phyloP scores from a whole-genome alignment of 176 grass and related monocot genomes.

The Cymbopogon citratus region DNA sequence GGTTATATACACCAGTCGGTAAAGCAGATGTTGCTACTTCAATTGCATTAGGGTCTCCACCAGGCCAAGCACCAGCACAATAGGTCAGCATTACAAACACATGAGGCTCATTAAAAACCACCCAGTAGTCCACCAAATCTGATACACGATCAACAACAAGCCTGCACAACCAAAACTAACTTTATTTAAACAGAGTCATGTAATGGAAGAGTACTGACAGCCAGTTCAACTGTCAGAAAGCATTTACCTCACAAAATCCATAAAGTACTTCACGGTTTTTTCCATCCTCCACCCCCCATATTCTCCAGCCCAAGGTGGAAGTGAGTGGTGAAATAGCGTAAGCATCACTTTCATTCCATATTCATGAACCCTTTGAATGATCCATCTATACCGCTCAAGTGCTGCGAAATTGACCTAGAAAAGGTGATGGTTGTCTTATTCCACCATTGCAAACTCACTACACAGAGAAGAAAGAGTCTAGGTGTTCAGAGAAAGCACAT shows the following conservation, averaged over 20 bases:
- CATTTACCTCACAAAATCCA: conserved; percentile 79
- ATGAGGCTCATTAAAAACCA: conserved; percentile 93
- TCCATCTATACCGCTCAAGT: conserved; percentile 85
- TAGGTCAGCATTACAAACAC: conserved; percentile 95
- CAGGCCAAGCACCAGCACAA: conserved; percentile 95
- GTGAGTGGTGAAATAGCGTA: conserved; percentile 86
- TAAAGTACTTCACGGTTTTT: conserved; percentile 81
- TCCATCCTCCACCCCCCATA: conserved; percentile 94
- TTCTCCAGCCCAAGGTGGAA: conserved; percentile 93
- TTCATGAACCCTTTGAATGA: conserved; percentile 67
- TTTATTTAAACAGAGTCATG: not conserved
- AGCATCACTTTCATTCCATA: conserved; percentile 99
- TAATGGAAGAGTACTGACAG: not conserved
- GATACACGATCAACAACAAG: conserved; percentile 77
- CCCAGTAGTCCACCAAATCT: conserved; percentile 95
- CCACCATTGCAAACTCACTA: conserved; percentile 5
- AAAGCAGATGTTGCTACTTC: conserved; percentile 84
- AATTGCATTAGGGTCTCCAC: conserved; percentile 85
- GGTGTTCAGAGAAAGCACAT: conserved; percentile 1
- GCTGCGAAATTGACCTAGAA: conserved; percentile 91
- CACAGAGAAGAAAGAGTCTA: not conserved
- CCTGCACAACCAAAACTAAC: conserved; percentile 45
- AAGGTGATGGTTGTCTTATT: conserved; percentile 9
- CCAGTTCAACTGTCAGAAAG: not conserved
- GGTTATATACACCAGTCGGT: conserved; percentile 80